Evolutionary conservation across 2,329 filamentous ascomycete species (phyloP).

Genomic region (Geoglossum cookeanum): DNA sequence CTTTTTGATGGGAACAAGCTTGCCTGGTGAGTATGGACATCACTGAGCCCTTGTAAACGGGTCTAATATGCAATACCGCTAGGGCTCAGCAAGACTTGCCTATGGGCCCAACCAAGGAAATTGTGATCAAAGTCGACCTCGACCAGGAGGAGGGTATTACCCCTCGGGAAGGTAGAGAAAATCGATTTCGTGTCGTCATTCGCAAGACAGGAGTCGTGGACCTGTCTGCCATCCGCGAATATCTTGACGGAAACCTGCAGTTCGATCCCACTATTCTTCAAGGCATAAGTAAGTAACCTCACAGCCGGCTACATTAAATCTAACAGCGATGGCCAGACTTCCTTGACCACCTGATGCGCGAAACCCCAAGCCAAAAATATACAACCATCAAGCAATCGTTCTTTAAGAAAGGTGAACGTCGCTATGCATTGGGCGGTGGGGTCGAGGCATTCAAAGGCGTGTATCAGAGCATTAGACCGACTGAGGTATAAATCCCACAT

Average conservation of each 20-base stretch:
- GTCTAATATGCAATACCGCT: constrained; percentile 10
- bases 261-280: constrained; percentile 54
- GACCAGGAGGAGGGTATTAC: constrained; percentile 41
- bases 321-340: constrained; percentile 36
- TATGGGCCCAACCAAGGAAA: constrained; percentile 16
- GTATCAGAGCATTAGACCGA: constrained; percentile 68
- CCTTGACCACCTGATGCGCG: constrained; percentile 71
- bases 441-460: constrained; percentile 75
- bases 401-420: constrained; percentile 35
- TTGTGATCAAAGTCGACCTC: constrained; percentile 48
- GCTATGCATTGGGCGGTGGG: constrained; percentile 36
- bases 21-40: constrained; percentile 45
- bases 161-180: constrained; percentile 18
- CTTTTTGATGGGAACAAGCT: constrained; percentile 72
- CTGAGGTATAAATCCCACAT: constrained; percentile 29
- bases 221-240: constrained; percentile 44
- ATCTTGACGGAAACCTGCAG: constrained; percentile 38
- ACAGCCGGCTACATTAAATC: not conserved
- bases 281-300: constrained; percentile 41
- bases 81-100: constrained; percentile 21
- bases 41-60: not conserved
- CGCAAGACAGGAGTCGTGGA: constrained; percentile 47
- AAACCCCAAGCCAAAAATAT: constrained; percentile 50
- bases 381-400: constrained; percentile 66
- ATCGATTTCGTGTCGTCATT: constrained; percentile 42